A percentile compares a stretch with the other conserved stretches of the same genome.
phyloP scores from a whole-genome alignment of 352 stramenopile genomes.

The Pythium rishiriense region DNA sequence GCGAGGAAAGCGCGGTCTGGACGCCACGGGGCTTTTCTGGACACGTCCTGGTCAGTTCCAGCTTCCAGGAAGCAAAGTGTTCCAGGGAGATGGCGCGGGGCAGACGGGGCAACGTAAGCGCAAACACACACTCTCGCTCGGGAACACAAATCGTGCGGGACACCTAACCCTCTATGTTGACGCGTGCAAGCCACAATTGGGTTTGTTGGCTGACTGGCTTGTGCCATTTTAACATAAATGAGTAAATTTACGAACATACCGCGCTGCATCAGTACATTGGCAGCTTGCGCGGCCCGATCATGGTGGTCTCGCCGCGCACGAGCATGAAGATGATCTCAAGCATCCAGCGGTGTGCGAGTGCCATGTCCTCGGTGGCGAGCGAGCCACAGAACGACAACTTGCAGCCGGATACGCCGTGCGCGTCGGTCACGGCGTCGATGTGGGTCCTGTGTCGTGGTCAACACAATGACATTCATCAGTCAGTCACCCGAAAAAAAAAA shows the following conservation, averaged over 20 bases:
- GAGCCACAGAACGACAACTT: slow-evolving; percentile 15
- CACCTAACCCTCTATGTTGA: not conserved
- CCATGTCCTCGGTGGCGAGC: slow-evolving; percentile 6
- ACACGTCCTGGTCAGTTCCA: not conserved
- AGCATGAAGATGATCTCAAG: slow-evolving; percentile 19
- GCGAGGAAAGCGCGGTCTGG: no score
- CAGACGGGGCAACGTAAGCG: not conserved
- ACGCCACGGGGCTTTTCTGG: not conserved
- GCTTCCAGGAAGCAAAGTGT: no score
- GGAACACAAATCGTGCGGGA: not conserved
- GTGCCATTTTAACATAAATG: not conserved
- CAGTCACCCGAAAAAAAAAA: not conserved
- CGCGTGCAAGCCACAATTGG: no score
- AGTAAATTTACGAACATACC: not conserved
- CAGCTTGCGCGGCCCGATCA: slow-evolving; percentile 1
- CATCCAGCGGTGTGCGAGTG: slow-evolving; percentile 11
- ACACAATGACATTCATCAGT: not conserved
- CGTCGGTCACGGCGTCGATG: slow-evolving; percentile 12
- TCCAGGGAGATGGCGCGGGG: not conserved
- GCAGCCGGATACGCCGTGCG: slow-evolving; percentile 7
- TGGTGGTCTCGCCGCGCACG: slow-evolving; percentile 18
- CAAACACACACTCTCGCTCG: not conserved
- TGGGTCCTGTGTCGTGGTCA: slow-evolving; percentile 18
- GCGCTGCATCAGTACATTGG: not conserved
- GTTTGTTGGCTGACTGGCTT: not conserved